Base-by-base conservation (phyloP, 169 alveolate species). In the Perkinsus olseni region DNA sequence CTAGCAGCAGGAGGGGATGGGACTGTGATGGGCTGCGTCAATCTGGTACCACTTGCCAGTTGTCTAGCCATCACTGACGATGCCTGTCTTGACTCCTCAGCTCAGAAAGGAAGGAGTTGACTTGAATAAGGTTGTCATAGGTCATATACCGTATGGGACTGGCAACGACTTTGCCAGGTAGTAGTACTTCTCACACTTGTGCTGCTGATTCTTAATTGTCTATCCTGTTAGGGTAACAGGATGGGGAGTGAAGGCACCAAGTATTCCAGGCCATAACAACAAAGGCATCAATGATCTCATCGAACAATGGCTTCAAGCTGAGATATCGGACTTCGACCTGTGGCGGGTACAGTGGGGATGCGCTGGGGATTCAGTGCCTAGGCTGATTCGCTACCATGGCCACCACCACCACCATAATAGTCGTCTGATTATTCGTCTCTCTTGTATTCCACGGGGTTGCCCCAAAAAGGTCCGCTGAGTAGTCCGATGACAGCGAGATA, bases 1-100 rank as follows among this genome's bases (percentile, higher is more conserved):
- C 93, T 96, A 38, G 97, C 95, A 40, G 96, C 96, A 36, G 97
- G 97, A 10, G 97, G 97, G 13, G 97, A 96, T 93, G 97, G 97
- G 0, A 95, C 97, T 36, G 96, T 95, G 0, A 95, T 96, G 96
- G 95, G 96, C 96, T 95, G 95, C 40, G 96, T 96, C 3, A 95
- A 95, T 94, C 95, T 6, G 17, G 62, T 45, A 45, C 6, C 17
- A 45, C 6, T 17, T 10, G 24, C 62, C 6, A 45, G n/a, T n/a
- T n/a, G n/a, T n/a, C n/a, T 17, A 45, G 17, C 6, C 62, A 45
- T 17, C 17, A 45, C 62, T 45, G n/a, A n/a, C 62, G 6, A 45
- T 45, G 62, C 62, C 17, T 17, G 17, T 10, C 62, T 45, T 17
- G 6, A 45, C 17, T 45, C 62, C 17, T 45, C 62, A 94, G 92